phyloP scores from a whole-genome alignment of 768 basidiomycete genomes.

The Hypholoma sublateritium region DNA sequence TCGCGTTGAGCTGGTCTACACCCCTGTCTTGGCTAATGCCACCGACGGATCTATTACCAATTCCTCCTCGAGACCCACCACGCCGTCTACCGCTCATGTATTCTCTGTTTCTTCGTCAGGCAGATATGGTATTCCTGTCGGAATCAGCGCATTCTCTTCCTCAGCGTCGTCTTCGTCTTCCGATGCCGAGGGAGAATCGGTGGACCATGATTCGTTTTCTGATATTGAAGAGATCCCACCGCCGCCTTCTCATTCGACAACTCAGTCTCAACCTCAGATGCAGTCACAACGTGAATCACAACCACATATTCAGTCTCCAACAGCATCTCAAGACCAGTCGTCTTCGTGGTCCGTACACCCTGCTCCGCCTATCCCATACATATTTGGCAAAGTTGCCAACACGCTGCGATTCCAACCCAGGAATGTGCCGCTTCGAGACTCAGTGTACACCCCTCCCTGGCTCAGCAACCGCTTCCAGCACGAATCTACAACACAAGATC shows the following conservation, averaged over 20 bases:
- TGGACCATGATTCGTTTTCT: conserved; percentile 32
- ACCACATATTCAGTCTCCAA: conserved; percentile 8
- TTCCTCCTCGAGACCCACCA: conserved; percentile 23
- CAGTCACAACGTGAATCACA: neutral
- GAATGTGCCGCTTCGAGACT: neutral
- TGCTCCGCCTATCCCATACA: conserved; percentile 1
- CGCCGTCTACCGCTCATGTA: conserved; percentile 28
- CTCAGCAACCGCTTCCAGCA: neutral
- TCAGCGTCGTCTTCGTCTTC: conserved; percentile 46
- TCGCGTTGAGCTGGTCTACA: conserved; percentile 55
- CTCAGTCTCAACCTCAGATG: conserved; percentile 10
- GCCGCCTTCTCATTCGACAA: conserved; percentile 21
- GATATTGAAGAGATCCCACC: conserved; percentile 55
- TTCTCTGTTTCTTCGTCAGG: conserved; percentile 40
- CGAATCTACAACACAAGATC: neutral
- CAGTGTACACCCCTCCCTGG: neutral
- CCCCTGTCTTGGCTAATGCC: conserved; percentile 5
- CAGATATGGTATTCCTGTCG: conserved; percentile 53
- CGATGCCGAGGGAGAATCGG: conserved; percentile 31
- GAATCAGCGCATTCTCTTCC: conserved; percentile 20
- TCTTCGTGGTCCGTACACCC: neutral
- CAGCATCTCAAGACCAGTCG: conserved; percentile 7
- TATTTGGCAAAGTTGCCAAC: neutral
- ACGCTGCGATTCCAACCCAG: neutral
- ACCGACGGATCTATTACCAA: neutral